Conservation (phyloP, 495 filamentous ascomycete species). For the Penicillium tannophilum region DNA sequence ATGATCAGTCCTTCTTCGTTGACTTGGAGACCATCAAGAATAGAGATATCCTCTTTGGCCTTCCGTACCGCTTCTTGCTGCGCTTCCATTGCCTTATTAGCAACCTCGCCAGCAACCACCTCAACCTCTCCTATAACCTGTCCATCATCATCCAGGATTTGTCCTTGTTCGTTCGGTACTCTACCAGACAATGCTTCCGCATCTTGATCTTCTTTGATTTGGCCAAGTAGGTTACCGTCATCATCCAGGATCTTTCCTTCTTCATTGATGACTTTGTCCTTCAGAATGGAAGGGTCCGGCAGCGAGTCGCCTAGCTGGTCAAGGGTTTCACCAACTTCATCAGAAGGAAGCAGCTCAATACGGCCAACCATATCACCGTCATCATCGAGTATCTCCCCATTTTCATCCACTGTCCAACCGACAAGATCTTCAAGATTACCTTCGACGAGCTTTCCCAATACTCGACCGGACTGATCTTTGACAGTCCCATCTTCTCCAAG, state of each 20-base stretch:
- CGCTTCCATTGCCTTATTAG: neutral
- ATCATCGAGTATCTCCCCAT: slow-evolving; percentile 38
- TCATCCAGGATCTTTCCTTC: neutral
- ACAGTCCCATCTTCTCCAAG: neutral
- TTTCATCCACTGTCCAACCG: slow-evolving; percentile 37
- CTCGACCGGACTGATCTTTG: neutral
- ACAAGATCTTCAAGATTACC: slow-evolving; percentile 25
- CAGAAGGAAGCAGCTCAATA: slow-evolving; percentile 12
- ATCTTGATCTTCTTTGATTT: neutral
- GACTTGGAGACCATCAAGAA: neutral
- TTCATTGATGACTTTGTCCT: neutral
- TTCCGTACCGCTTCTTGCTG: neutral
- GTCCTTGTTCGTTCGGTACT: neutral
- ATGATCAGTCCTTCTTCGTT: neutral
- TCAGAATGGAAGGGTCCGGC: neutral
- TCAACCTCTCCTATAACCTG: neutral
- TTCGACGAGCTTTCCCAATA: slow-evolving; percentile 15
- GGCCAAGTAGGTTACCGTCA: neutral
- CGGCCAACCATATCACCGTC: slow-evolving; percentile 31
- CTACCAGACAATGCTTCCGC: neutral
- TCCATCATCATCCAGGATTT: neutral
- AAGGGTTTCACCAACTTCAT: neutral
- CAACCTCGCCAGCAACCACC: neutral
- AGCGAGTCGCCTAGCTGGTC: neutral
- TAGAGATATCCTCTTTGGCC: neutral